These are phyloP conservation scores for Termitomyces sp. DNA, from an alignment of 768 basidiomycete species.

Conservation along the genomic window DNA sequence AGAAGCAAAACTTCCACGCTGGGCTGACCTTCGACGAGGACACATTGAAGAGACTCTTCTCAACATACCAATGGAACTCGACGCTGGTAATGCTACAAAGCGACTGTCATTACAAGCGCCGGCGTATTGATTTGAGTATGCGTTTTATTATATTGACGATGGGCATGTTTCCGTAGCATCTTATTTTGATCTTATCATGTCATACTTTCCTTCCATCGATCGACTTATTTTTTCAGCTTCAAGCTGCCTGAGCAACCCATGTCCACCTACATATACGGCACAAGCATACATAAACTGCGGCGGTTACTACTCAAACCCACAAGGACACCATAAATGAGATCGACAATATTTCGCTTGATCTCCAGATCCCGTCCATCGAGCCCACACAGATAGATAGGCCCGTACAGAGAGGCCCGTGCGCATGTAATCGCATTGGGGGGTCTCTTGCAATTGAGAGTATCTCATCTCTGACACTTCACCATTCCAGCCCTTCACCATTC, in stretches of 20 bases:
- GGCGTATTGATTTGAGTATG: no score
- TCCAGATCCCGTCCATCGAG: neutral
- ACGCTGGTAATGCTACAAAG: no score
- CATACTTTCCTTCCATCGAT: neutral
- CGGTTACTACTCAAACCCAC: neutral
- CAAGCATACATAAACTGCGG: no score
- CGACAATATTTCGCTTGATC: neutral
- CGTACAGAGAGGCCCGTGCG: neutral
- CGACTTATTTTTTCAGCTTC: neutral
- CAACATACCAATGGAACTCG: neutral
- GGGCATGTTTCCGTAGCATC: neutral
- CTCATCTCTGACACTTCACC: neutral
- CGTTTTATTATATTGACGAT: neutral
- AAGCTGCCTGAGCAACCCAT: neutral
- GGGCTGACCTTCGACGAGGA: neutral
- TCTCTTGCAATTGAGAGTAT: neutral
- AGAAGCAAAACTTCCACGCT: neutral
- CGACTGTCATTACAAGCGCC: neutral
- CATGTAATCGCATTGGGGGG: neutral
- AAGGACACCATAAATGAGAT: neutral
- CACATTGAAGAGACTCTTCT: neutral
- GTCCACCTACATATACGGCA: no score
- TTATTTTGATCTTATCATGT: neutral
- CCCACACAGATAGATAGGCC: no score
- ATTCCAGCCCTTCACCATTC: no score